Base-by-base conservation (phyloP, 345 rosid genomes). In the Salix exigua region DNA sequence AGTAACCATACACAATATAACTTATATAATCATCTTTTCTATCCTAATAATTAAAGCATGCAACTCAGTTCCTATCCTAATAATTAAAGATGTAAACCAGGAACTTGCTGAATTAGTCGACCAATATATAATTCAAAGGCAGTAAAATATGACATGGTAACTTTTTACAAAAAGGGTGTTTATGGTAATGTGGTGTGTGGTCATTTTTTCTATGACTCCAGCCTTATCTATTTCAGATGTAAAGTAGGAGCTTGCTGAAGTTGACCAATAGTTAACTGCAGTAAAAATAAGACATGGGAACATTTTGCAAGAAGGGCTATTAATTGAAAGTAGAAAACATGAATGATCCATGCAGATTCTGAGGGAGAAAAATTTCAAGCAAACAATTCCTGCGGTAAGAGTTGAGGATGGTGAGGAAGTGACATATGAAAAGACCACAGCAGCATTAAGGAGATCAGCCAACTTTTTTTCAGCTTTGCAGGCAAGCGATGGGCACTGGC, bases 401-500 rank as follows among this genome's bases (percentile, higher is more conserved):
- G 37, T 77, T 4, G 70, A 71, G 71, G 50, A 50, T 46, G 71
- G 66, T 2, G 80, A 77, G 38, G 53, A 50, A 26, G 65, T 77
- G 6, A 71, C 75, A 6, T 25, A 23, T 40, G 80, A 77, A 40
- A 77, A 77, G 40, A 8, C 51, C 21, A 71, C 80, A 6, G 11
- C 75, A 1, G 71, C 75, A 37, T 50, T 77, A 11, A 77, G 66
- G 66, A 71, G 80, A 66, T 48, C 75, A 4, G 75, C 63, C 2
- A 64, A 64, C 25, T 77, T 71, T 38, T 50, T 71, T 7, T 71
- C 80, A 51, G 80, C 80, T 37, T 37, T 77, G 53, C 80, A 77
- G 50, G 71, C 80, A 4, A 51, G 46, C 37, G 80, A 77, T 53
- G 80, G 80, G 19, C 80, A 77, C 14, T 71, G 80, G 80, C 80